Evolutionary conservation across 2,329 filamentous ascomycete genomes (phyloP).

Genomic region (Ophiostoma novo-ulmi): DNA sequence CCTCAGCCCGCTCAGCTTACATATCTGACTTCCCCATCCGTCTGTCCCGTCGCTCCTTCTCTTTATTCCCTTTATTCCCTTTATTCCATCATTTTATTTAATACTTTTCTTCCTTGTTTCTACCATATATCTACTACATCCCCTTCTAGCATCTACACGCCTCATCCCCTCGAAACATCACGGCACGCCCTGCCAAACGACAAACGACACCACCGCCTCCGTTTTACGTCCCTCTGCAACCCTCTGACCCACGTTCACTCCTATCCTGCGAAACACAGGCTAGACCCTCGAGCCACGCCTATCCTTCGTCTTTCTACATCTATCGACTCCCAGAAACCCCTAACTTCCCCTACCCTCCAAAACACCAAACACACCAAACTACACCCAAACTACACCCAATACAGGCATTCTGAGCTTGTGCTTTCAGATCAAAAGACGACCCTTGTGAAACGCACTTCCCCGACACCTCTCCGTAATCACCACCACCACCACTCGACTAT

Average conservation of each 20-base stretch:
- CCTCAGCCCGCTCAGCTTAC: constrained; percentile 1
- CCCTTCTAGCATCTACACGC: not conserved
- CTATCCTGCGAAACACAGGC: constrained; percentile 7
- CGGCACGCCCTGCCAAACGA: not conserved
- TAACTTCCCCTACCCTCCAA: not conserved
- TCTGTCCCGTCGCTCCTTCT: not conserved
- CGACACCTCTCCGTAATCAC: constrained; percentile 4
- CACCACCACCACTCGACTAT: not conserved
- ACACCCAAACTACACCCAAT: not conserved
- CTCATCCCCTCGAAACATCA: not conserved
- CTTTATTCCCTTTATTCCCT: not conserved
- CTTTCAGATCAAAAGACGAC: constrained; percentile 11
- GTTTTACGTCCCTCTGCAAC: not conserved
- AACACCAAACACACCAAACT: too few relatives aligned
- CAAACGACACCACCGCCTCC: not conserved
- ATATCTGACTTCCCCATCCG: not conserved
- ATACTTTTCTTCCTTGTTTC: not conserved
- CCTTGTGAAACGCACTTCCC: constrained; percentile 21
- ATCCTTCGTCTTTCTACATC: not conserved
- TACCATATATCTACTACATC: not conserved
- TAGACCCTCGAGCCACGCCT: constrained; percentile 11
- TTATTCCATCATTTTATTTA: not conserved
- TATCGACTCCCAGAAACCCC: not conserved
- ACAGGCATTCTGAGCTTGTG: constrained; percentile 14
- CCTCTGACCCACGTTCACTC: not conserved